Percentiles rank a stretch among this genome's conserved stretches.
Evolutionary conservation across 176 grass and related monocot genomes (phyloP).

Genomic region (Musa troglodytarum): DNA sequence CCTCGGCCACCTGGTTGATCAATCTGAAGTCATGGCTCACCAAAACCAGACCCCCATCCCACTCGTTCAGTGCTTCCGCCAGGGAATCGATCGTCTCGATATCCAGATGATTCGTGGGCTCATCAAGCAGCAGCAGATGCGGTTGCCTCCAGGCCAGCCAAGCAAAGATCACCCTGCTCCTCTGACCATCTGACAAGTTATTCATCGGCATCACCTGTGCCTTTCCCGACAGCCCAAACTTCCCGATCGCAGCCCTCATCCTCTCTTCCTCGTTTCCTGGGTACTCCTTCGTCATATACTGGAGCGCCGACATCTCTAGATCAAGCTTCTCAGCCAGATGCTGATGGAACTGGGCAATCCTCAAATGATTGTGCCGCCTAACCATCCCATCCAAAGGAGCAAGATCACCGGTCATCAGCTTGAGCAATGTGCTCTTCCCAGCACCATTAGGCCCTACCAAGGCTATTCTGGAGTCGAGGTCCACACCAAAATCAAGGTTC

Average conservation of each 20-base stretch:
- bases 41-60: conserved; percentile 21
- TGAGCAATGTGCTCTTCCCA: conserved; percentile 27
- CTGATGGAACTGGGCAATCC: conserved; percentile 27
- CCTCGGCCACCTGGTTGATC: conserved; percentile 16
- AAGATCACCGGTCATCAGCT: conserved; percentile 21
- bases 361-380: conserved; percentile 23
- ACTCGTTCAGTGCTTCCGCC: conserved; percentile 28
- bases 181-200: conserved; percentile 27
- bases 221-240: conserved; percentile 26
- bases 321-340: conserved; percentile 29
- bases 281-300: conserved; percentile 24
- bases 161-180: conserved; percentile 24
- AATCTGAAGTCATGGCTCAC: conserved; percentile 30
- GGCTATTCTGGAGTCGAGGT: conserved; percentile 23
- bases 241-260: conserved; percentile 27
- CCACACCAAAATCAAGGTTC: conserved; percentile 22
- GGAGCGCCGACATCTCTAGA: conserved; percentile 17
- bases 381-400: conserved; percentile 18
- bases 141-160: conserved; percentile 22
- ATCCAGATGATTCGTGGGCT: conserved; percentile 27
- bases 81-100: conserved; percentile 29
- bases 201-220: conserved; percentile 25
- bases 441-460: conserved; percentile 29
- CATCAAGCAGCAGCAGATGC: conserved; percentile 18
- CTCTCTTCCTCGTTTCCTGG: conserved; percentile 22